A percentile compares a stretch with the other conserved stretches of the same genome.
phyloP scores from a whole-genome alignment of 2,329 filamentous ascomycete species.

The Penicillium sp. region DNA sequence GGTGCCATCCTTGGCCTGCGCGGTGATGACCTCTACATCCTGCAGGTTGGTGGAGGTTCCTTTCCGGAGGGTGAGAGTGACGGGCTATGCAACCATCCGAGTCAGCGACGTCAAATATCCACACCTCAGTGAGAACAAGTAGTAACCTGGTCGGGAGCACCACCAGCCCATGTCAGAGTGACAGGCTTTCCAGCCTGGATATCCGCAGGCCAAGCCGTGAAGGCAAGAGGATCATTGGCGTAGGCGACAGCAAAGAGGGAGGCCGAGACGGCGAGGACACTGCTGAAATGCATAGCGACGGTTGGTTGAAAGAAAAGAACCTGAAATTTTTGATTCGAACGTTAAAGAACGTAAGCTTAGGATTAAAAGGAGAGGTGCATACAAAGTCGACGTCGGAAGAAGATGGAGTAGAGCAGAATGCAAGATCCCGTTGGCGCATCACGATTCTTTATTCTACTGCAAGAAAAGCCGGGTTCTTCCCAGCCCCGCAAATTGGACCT shows the following conservation, averaged over 20 bases:
- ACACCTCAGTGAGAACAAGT: background rate
- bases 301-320: background rate
- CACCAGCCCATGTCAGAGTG: constrained; percentile 56
- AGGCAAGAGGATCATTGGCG: constrained; percentile 55
- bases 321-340: constrained; percentile 11
- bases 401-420: constrained; percentile 8
- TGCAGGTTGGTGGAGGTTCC: constrained; percentile 58
- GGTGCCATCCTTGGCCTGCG: constrained; percentile 51
- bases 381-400: constrained; percentile 8
- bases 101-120: background rate
- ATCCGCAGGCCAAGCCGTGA: constrained; percentile 58
- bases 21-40: constrained; percentile 57
- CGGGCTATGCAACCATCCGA: constrained; percentile 44
- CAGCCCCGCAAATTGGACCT: constrained; percentile 20
- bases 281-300: constrained; percentile 58
- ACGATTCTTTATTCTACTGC: constrained; percentile 28
- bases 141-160: constrained; percentile 44
- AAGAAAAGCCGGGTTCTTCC: constrained; percentile 7
- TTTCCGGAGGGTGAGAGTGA: constrained; percentile 63
- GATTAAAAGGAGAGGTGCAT: constrained; percentile 11
- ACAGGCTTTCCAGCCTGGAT: constrained; percentile 57
- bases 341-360: constrained; percentile 24
- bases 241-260: constrained; percentile 51
- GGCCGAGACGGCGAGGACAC: constrained; percentile 54
- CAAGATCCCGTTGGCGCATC: constrained; percentile 25